Base-by-base conservation (phyloP, 306 rosid genomes). In the Begonia masoniana region DNA sequence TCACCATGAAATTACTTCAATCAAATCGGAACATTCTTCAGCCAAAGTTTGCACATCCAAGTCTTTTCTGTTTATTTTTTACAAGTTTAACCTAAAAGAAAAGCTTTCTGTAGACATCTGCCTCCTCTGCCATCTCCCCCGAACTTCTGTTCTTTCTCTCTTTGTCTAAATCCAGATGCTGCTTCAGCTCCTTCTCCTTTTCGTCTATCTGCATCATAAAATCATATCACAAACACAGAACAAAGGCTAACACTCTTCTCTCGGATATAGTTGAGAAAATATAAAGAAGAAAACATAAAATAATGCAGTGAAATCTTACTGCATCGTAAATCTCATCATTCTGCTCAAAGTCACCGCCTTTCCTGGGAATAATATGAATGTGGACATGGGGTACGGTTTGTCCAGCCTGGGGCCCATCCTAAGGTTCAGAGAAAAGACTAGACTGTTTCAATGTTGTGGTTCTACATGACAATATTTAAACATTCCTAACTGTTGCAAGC, bases 341-440 rank as follows among this genome's bases (percentile, higher is more conserved):
- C 13, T 74, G 81, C 88, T 81, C 74, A 23, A 91, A 86, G 58
- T 91, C 96, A 0, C 88, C 92, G 51, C 69, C 70, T 78, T 58
- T 77, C 55, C 99, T 70, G 0, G 96, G 97, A 50, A 91, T 46
- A 21, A 91, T 68, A 56, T 91, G 99, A 54, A 91, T 75, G 66
- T 91, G 99, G 66, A 91, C 92, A 75, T 91, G 99, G 56, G 96
- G 88, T 50, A 91, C 99, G 0, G 76, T 67, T 73, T 85, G 96
- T 57, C 97, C 99, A 15, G 96, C 92, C 67, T 86, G 82, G 15
- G 94, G 99, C 0, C 96, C 99, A 60, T 91, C 94, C 97, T 89
- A 59, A 58, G 56, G 61, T 60, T 55, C 56, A 36, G 64, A 81
- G 16, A 52, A 10, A 67, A 31, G 48, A 66, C 41, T 39, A 69